Conservation (phyloP, 768 basidiomycete genomes). For the Agaricus sinodeliciosus region DNA sequence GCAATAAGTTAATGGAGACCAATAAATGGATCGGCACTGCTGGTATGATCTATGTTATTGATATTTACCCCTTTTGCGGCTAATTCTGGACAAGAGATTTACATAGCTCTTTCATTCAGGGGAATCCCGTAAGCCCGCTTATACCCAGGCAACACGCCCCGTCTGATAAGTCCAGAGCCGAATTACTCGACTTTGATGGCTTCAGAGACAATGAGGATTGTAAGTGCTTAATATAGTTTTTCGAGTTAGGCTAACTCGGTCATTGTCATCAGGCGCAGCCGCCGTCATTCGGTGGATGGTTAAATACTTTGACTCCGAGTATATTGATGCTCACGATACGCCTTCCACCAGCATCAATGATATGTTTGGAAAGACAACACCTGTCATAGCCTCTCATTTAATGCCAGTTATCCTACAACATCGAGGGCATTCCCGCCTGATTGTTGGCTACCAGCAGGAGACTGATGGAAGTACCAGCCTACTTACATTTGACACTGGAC, state of each 20-base stretch:
- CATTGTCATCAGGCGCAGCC: slow-evolving; percentile 29
- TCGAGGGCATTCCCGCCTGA: slow-evolving; percentile 78
- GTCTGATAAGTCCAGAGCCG: slow-evolving; percentile 30
- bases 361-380: slow-evolving; percentile 36
- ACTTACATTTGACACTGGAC: slow-evolving; percentile 73
- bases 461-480: slow-evolving; percentile 54
- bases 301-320: slow-evolving; percentile 52
- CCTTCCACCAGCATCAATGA: slow-evolving; percentile 42
- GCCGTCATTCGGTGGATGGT: slow-evolving; percentile 67
- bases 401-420: slow-evolving; percentile 85
- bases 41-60: slow-evolving; percentile 35
- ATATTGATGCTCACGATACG: slow-evolving; percentile 7
- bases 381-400: slow-evolving; percentile 51
- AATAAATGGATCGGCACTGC: slow-evolving; percentile 78
- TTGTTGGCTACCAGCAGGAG: slow-evolving; percentile 76
- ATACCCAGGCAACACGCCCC: neutral
- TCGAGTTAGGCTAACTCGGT: neutral
- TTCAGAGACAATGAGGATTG: slow-evolving; percentile 37
- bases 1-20: slow-evolving; percentile 50
- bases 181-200: slow-evolving; percentile 58
- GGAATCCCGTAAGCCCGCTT: slow-evolving; percentile 68
- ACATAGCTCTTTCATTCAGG: slow-evolving; percentile 69
- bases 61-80: neutral
- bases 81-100: slow-evolving; percentile 41
- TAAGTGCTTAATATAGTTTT: slow-evolving; percentile 15